Conservation (phyloP, 179 eudicot species). For the Silene vulgaris region DNA sequence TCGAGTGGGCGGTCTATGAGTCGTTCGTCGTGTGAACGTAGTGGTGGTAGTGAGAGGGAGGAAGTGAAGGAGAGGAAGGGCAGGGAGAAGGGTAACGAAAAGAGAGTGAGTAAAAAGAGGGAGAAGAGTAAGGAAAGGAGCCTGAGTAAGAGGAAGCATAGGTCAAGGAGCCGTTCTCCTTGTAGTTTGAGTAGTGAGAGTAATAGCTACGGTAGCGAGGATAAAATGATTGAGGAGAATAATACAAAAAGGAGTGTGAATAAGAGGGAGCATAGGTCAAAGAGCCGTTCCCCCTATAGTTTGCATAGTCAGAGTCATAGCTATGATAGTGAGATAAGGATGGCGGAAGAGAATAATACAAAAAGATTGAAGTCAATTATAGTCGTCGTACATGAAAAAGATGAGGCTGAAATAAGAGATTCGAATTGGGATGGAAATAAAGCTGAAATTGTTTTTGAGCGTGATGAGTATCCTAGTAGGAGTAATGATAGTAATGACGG, state of each 20-base stretch:
- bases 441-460: conserved; percentile 65
- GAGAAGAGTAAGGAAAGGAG: conserved; percentile 27
- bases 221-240: conserved; percentile 28
- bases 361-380: conserved; percentile 73
- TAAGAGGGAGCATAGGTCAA: conserved; percentile 33
- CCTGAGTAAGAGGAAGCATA: conserved; percentile 26
- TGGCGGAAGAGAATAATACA: conserved; percentile 29
- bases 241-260: conserved; percentile 39
- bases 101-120: conserved; percentile 24
- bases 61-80: conserved; percentile 29
- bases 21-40: conserved; percentile 31
- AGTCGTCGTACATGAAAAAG: conserved; percentile 32
- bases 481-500: conserved; percentile 63
- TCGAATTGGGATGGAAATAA: conserved; percentile 39
- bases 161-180: conserved; percentile 47
- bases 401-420: conserved; percentile 33
- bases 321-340: conserved; percentile 27
- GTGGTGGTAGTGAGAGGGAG: conserved; percentile 33
- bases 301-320: conserved; percentile 29
- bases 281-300: conserved; percentile 43
- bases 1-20: conserved; percentile 44
- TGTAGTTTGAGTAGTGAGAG: conserved; percentile 31
- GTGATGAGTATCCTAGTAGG: conserved; percentile 58
- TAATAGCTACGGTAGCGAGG: conserved; percentile 28
- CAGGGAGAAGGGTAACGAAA: conserved; percentile 28